Evolutionary conservation across 148 eudicot species (phyloP), one percentile per base, ranked within the genome.

Genomic region (Silene conica): DNA sequence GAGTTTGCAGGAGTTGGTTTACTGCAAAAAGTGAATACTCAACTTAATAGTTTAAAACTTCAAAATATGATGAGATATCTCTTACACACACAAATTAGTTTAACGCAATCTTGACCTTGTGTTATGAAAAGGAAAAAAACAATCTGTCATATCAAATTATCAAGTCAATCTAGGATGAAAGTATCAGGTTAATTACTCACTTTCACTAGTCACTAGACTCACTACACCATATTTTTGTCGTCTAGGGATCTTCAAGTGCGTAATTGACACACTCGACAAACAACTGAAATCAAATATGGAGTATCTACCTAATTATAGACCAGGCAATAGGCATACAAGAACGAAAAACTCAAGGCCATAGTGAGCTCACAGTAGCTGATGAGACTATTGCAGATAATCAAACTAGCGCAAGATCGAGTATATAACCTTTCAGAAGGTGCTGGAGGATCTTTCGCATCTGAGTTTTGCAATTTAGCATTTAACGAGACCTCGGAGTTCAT

Each of bases 1-100:
- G 74, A 45, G 56, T 77, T 80, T 64, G 61, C 80, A 80, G 58
- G 71, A 57, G 74, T 74, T 58, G 78, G 64, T 71, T 76, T 82
- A 74, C 92, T 90, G 89, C 75, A 84, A 74, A 72, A 78, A 28
- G 67, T 60, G 57, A 75, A 75, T 2, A 34, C 72, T 61, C 18
- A 18, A 34, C 48, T 50, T 9, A 50, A 50, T 15, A 12, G 55
- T 56, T 57, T 14, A 41, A 69, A 2, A 25, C 21, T 20, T 46
- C 25, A 20, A 14, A 61, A 12, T 48, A 76, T 61, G 63, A 16
- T 62, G 5, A 11, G 7, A 57, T 25, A 67, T 46, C 63, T 55
- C 61, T 12, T 66, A 23, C n/a, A 48, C 59, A 45, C 21, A 61
- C 57, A n/a, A 41, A 70, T 48, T 3, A 48, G 15, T 48, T 48